These are phyloP conservation scores for Zoysia pacifica DNA, from an alignment of 176 grass and related monocot genomes.

Conservation along the genomic window DNA sequence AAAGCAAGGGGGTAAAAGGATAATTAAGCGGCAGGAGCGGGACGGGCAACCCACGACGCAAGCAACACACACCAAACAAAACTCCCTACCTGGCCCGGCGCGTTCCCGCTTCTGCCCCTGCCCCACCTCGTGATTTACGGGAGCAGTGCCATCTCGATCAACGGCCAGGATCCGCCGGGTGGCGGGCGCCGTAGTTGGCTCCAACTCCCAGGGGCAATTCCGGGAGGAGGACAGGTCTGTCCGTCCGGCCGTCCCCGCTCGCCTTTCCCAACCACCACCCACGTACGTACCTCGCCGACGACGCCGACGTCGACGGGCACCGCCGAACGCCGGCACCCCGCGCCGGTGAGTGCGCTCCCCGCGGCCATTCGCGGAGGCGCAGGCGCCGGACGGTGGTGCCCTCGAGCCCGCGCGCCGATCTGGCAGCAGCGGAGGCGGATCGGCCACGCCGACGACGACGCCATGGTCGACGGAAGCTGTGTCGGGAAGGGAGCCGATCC, in stretches of 20 bases:
- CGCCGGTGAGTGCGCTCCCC: background rate
- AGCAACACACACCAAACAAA: slow-evolving; percentile 34
- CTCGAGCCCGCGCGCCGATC: background rate
- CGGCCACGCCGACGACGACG: background rate
- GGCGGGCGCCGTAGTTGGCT: slow-evolving; percentile 16
- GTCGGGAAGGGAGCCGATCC: background rate
- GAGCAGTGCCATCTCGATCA: slow-evolving; percentile 8
- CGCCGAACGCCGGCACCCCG: background rate
- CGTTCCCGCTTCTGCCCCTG: slow-evolving; percentile 9
- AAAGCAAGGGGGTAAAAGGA: background rate
- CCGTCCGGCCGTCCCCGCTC: too few relatives aligned
- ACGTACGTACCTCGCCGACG: background rate
- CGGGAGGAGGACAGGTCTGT: background rate
- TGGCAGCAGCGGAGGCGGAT: background rate
- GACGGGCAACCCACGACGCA: slow-evolving; percentile 16
- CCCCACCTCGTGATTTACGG: background rate
- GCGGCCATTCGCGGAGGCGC: slow-evolving; percentile 1
- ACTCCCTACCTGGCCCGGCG: slow-evolving; percentile 8
- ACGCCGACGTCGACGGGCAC: background rate
- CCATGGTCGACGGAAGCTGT: too few relatives aligned
- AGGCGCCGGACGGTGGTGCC: background rate
- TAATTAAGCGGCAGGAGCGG: background rate
- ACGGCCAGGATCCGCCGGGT: slow-evolving; percentile 17
- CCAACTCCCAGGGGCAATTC: background rate
- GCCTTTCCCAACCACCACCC: background rate